Percentiles rank a stretch among this genome's conserved stretches.
Conservation (phyloP, 768 basidiomycete species). For the Suillus variegatus region DNA sequence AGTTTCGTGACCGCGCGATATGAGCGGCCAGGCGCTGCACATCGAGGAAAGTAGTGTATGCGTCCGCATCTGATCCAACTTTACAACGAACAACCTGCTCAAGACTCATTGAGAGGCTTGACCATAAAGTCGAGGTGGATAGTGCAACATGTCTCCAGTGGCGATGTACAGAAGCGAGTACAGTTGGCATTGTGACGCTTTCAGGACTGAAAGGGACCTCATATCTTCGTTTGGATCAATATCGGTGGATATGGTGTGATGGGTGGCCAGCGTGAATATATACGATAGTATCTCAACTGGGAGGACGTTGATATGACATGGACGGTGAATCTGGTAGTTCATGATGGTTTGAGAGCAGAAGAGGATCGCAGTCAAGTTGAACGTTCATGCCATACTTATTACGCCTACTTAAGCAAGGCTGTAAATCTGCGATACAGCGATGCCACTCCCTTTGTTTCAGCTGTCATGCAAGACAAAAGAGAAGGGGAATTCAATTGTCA, state of each 20-base stretch:
- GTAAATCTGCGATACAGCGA: neutral
- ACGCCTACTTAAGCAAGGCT: conserved; percentile 2
- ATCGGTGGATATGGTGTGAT: conserved; percentile 26
- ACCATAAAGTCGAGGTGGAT: conserved; percentile 54
- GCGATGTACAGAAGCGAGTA: conserved; percentile 48
- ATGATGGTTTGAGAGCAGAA: conserved; percentile 2
- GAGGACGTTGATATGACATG: conserved; percentile 40
- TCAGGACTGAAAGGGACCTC: conserved; percentile 37
- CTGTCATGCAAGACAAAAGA: conserved; percentile 10
- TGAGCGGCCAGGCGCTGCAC: conserved; percentile 41
- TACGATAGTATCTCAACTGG: conserved; percentile 60
- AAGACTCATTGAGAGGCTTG: conserved; percentile 50
- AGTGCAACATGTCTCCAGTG: conserved; percentile 56
- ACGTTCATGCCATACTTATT: neutral
- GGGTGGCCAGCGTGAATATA: conserved; percentile 53
- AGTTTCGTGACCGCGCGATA: conserved; percentile 47
- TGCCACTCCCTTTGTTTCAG: conserved; percentile 12
- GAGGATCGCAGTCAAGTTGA: neutral
- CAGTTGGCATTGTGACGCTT: conserved; percentile 45
- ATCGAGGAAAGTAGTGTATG: conserved; percentile 26
- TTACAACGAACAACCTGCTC: conserved; percentile 16
- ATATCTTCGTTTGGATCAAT: conserved; percentile 15
- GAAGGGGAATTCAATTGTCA: neutral
- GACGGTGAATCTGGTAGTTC: neutral
- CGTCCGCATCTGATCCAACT: neutral